These are phyloP conservation scores for Aspergillus persii DNA, from an alignment of 2,329 filamentous ascomycete species.

Conservation along the genomic window DNA sequence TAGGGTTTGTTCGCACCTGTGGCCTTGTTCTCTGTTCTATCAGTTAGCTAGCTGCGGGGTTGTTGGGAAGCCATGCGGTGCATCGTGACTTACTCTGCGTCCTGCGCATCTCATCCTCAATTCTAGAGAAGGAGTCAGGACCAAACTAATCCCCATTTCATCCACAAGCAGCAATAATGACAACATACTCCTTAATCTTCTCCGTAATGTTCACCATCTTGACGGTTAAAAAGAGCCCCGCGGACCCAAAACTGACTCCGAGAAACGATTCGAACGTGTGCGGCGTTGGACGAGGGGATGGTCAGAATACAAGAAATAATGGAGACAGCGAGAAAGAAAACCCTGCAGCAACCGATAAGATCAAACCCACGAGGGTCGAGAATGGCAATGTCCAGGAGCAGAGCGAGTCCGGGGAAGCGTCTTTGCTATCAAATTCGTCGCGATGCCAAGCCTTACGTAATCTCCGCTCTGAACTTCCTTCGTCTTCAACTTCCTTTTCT, in stretches of 20 bases:
- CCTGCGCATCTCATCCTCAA: conserved; percentile 98
- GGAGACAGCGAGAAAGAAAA: background rate
- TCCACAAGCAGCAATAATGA: background rate
- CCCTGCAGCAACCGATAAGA: background rate
- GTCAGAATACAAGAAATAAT: background rate
- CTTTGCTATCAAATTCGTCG: conserved; percentile 19
- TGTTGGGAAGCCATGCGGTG: conserved; percentile 9
- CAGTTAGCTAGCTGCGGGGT: conserved; percentile 33
- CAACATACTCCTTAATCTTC: conserved; percentile 91
- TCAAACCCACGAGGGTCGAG: background rate
- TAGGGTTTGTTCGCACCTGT: conserved; percentile 67
- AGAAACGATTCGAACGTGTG: background rate
- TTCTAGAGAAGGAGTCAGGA: conserved; percentile 57
- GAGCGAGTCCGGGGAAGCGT: conserved; percentile 1
- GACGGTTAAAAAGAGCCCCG: conserved; percentile 27
- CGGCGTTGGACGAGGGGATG: background rate
- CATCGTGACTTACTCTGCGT: conserved; percentile 76
- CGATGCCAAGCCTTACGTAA: conserved; percentile 23
- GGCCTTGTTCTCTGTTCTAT: conserved; percentile 83
- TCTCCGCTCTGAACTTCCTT: conserved; percentile 7
- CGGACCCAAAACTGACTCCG: conserved; percentile 16
- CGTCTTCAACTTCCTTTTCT: background rate
- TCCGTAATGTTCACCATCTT: conserved; percentile 99
- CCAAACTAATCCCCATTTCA: conserved; percentile 5
- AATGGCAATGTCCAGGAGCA: background rate